phyloP scores from a whole-genome alignment of 1,284 basidiomycete species.

The Malassezia sp. region DNA sequence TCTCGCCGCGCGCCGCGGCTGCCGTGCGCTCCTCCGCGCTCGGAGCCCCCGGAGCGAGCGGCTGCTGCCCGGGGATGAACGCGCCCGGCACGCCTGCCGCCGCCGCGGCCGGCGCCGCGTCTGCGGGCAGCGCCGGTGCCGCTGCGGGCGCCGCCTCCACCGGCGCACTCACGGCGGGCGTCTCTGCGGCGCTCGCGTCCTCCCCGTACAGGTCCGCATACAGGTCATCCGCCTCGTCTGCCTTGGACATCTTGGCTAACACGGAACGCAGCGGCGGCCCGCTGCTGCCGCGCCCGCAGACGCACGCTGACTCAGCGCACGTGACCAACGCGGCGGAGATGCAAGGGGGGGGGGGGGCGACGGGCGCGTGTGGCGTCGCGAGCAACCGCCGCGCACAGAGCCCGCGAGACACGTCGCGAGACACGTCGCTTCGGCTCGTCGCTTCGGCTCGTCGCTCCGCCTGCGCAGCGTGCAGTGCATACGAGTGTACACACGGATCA shows the following conservation, averaged over 20 bases:
- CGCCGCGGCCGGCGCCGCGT: conserved; percentile 2
- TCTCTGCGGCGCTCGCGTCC: conserved; percentile 7
- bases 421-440: too few relatives aligned
- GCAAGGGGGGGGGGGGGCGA: neutral
- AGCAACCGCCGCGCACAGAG: neutral
- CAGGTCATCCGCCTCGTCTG: conserved; percentile 17
- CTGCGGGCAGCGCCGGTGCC: too few relatives aligned
- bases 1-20: conserved; percentile 15
- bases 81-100: neutral
- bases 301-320: too few relatives aligned
- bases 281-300: neutral
- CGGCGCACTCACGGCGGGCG: neutral
- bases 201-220: conserved; percentile 18
- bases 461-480: too few relatives aligned
- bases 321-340: neutral
- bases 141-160: conserved; percentile 4
- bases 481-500: neutral
- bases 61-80: conserved; percentile 10
- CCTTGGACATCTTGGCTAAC: conserved; percentile 12
- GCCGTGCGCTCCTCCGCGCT: conserved; percentile 12
- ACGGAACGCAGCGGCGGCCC: neutral
- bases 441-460: too few relatives aligned
- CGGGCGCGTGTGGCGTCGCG: neutral
- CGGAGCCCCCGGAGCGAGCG: neutral
- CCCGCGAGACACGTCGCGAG: too few relatives aligned